Percentiles rank a stretch among this genome's conserved stretches.
Evolutionary conservation across 306 rosid genomes (phyloP).

Genomic region (Vigna nakashimae): DNA sequence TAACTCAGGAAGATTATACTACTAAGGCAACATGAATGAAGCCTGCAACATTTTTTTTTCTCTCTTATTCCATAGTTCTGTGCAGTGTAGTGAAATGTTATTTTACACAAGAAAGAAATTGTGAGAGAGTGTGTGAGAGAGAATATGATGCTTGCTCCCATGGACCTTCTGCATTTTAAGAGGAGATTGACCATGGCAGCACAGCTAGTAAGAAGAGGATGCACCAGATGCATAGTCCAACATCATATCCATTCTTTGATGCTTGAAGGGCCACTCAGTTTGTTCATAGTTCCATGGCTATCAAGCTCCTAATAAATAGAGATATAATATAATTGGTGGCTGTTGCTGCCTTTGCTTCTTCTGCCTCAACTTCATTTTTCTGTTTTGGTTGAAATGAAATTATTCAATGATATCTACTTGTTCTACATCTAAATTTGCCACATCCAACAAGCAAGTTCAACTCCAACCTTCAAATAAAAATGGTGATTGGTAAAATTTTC

Average conservation of each 20-base stretch:
- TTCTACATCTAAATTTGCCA: conserved; percentile 22
- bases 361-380: conserved; percentile 5
- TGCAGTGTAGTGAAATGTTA: conserved; percentile 55
- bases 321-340: conserved; percentile 50
- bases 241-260: conserved; percentile 68
- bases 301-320: conserved; percentile 70
- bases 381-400: conserved; percentile 45
- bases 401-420: conserved; percentile 40
- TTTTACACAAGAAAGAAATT: conserved; percentile 45
- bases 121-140: conserved; percentile 42
- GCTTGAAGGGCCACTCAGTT: conserved; percentile 73
- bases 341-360: conserved; percentile 39
- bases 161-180: conserved; percentile 77
- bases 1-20: conserved; percentile 65
- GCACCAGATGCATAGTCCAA: conserved; percentile 32
- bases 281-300: conserved; percentile 67
- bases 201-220: conserved; percentile 63
- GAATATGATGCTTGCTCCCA: conserved; percentile 46
- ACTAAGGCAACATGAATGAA: conserved; percentile 38
- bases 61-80: conserved; percentile 44
- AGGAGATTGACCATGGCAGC: conserved; percentile 70
- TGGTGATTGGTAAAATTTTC: conserved; percentile 1
- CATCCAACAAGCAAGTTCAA: neutral
- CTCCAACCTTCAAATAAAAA: conserved; percentile 17
- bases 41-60: conserved; percentile 39